Percentiles rank a stretch among this genome's conserved stretches.
Conservation (phyloP, 2,329 filamentous ascomycete species). For the Aureobasidium sp. region DNA sequence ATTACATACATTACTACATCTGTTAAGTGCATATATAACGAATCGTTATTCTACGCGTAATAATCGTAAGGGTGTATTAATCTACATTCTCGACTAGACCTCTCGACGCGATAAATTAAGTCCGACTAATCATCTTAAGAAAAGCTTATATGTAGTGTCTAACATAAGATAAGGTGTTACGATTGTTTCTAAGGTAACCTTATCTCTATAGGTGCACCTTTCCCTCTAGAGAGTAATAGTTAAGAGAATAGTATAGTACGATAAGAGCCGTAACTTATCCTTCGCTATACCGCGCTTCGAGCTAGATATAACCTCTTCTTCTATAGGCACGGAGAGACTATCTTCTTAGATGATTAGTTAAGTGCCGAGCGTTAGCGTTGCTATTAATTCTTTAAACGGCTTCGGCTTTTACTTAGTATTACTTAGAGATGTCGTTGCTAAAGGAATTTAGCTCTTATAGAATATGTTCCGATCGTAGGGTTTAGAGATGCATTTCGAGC, state of each 20-base stretch:
- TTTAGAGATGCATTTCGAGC: background rate
- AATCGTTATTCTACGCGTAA: background rate
- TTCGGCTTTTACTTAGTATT: background rate
- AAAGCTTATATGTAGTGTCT: background rate
- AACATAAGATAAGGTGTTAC: background rate
- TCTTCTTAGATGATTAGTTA: conserved; percentile 8
- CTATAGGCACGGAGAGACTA: background rate
- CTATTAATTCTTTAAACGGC: background rate
- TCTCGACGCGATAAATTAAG: background rate
- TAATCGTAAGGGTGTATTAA: background rate
- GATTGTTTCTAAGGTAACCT: background rate
- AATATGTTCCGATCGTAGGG: background rate
- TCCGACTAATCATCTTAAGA: background rate
- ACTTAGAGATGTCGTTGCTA: background rate
- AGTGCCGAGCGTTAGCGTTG: background rate
- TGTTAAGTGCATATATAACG: background rate
- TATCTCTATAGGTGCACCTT: background rate
- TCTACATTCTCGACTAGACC: background rate
- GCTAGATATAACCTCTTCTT: background rate
- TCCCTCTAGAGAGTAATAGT: background rate
- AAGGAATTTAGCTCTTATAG: background rate
- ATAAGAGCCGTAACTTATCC: background rate
- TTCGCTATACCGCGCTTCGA: background rate
- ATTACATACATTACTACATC: background rate
- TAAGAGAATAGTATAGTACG: background rate